A percentile compares a stretch with the other conserved stretches of the same genome.
Evolutionary conservation across 805 yeast species (phyloP).

Genomic region (Candida lessepsii): DNA sequence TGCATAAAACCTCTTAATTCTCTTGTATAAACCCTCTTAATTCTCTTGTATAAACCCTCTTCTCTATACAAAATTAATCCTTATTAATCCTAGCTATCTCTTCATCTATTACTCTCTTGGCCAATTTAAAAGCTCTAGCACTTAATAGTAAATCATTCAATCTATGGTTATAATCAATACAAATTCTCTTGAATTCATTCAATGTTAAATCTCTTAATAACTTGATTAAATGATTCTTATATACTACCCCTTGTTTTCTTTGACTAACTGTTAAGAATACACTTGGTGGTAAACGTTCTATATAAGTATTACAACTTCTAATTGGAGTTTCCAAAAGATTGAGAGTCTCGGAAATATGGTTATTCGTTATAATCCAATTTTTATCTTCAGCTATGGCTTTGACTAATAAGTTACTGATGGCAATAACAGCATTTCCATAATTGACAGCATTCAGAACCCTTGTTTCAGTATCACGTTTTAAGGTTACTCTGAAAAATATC

Average conservation of each 20-base stretch:
- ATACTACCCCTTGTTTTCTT: conserved; percentile 13
- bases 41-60: too few species aligned
- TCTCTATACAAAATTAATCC: too few species aligned
- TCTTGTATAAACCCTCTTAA: too few species aligned
- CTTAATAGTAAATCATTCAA: conserved; percentile 63
- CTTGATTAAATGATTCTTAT: conserved; percentile 43
- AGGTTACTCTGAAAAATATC: conserved; percentile 31
- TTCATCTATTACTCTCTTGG: conserved; percentile 70
- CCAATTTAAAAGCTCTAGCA: conserved; percentile 63
- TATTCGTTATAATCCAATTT: conserved; percentile 49
- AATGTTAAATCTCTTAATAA: conserved; percentile 63
- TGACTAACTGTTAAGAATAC: conserved; percentile 41
- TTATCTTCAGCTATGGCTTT: conserved; percentile 67
- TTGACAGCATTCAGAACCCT: conserved; percentile 58
- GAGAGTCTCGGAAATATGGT: conserved; percentile 56
- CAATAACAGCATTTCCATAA: conserved; percentile 61
- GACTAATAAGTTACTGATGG: conserved; percentile 55
- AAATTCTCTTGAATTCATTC: conserved; percentile 62
- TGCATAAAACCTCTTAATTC: too few species aligned
- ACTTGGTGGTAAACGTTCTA: conserved; percentile 42
- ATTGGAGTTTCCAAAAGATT: conserved; percentile 61
- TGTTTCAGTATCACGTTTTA: conserved; percentile 56
- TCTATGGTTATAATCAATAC: conserved; percentile 59
- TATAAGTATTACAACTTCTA: conserved; percentile 36
- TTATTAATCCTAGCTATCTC: conserved; percentile 40